Conservation (phyloP, 2,329 filamentous ascomycete genomes). For the Colletotrichum incanum region DNA sequence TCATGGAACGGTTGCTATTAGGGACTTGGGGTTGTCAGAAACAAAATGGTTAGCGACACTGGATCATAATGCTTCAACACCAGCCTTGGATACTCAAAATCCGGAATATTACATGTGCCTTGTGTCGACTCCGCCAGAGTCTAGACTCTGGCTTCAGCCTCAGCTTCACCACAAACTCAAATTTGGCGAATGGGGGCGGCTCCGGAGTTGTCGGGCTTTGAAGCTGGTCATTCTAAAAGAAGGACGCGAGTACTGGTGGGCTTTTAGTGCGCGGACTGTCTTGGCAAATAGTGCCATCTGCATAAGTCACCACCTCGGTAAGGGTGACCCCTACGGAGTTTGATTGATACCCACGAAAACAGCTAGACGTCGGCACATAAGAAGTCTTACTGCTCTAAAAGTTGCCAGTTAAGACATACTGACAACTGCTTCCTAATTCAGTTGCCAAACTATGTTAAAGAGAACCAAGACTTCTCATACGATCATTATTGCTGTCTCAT, state of each 20-base stretch:
- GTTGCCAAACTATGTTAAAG: constrained; percentile 29
- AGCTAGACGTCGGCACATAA: constrained; percentile 2
- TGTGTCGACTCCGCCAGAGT: background rate
- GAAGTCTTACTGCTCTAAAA: background rate
- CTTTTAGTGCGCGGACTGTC: background rate
- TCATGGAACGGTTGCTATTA: too few relatives aligned
- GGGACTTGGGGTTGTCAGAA: background rate
- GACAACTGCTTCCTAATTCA: background rate
- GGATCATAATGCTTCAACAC: background rate
- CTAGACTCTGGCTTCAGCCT: constrained; percentile 4
- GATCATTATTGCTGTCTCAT: background rate
- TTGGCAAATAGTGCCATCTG: background rate
- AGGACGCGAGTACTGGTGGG: background rate
- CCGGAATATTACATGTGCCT: background rate
- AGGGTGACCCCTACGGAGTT: constrained; percentile 16
- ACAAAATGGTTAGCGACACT: background rate
- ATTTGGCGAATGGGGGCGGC: background rate
- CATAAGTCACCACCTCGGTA: background rate
- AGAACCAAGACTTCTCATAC: constrained; percentile 13
- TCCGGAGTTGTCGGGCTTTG: background rate
- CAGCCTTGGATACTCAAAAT: background rate
- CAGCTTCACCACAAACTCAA: too few relatives aligned
- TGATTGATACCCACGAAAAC: background rate
- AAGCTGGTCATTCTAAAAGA: background rate
- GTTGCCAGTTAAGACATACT: background rate